phyloP scores from a whole-genome alignment of 2,329 filamentous ascomycete genomes.

The Pezicula radicicola region DNA sequence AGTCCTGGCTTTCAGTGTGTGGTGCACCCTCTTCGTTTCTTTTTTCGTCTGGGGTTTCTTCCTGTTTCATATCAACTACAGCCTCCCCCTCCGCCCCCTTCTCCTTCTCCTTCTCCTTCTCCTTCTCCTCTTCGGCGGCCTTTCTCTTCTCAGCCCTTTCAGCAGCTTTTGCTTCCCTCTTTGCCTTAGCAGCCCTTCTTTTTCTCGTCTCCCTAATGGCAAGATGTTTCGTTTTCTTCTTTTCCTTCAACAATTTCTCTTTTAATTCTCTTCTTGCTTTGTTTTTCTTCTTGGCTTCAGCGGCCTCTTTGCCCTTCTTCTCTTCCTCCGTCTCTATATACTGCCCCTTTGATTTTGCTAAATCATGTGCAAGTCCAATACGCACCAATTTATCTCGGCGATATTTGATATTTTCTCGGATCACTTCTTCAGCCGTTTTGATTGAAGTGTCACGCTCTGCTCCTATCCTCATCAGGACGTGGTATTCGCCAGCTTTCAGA shows the following conservation, averaged over 20 bases:
- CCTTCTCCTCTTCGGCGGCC: slow-evolving; percentile 9
- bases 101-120: slow-evolving; percentile 8
- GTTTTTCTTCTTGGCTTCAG: slow-evolving; percentile 37
- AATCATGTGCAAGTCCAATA: slow-evolving; percentile 53
- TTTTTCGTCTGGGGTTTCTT: too few species aligned
- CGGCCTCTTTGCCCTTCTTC: slow-evolving; percentile 42
- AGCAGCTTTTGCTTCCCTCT: slow-evolving; percentile 9
- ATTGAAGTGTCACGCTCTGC: slow-evolving; percentile 39
- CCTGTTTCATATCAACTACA: too few species aligned
- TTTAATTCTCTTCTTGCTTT: slow-evolving; percentile 35
- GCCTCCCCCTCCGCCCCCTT: neutral
- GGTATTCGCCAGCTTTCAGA: slow-evolving; percentile 53
- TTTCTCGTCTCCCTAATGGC: slow-evolving; percentile 11
- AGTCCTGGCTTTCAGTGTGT: too few species aligned
- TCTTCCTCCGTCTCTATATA: slow-evolving; percentile 26
- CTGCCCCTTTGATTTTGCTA: slow-evolving; percentile 54
- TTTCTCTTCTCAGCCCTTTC: slow-evolving; percentile 12
- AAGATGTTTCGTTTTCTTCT: slow-evolving; percentile 33
- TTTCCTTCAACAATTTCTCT: slow-evolving; percentile 35
- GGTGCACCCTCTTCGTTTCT: too few species aligned
- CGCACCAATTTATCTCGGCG: slow-evolving; percentile 50
- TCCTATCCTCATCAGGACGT: slow-evolving; percentile 50
- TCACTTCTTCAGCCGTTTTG: slow-evolving; percentile 40
- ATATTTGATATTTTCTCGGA: slow-evolving; percentile 47
- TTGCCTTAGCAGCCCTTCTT: slow-evolving; percentile 2